Conservation (phyloP, 2,329 filamentous ascomycete genomes). For the Talaromyces amestolkiae region DNA sequence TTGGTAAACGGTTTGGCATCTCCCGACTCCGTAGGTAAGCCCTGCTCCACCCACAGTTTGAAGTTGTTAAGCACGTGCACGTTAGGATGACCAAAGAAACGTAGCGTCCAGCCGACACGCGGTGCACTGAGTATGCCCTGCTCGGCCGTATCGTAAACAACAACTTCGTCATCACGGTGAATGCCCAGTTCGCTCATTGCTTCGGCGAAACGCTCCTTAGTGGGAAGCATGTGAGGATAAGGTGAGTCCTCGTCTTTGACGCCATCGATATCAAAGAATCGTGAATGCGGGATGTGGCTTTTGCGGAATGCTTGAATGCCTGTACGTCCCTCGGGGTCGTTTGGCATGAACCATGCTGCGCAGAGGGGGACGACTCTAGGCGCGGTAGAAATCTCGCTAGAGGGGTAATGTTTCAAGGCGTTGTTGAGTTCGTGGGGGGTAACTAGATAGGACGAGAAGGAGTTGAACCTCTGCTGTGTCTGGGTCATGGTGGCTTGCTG, state of each 20-base stretch:
- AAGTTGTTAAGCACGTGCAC: slow-evolving; percentile 97
- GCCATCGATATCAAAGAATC: slow-evolving; percentile 95
- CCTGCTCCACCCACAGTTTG: slow-evolving; percentile 84
- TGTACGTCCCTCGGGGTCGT: slow-evolving; percentile 70
- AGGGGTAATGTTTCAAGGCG: slow-evolving; percentile 77
- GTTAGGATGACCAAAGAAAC: slow-evolving; percentile 80
- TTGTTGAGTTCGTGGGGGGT: slow-evolving; percentile 77
- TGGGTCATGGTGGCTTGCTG: slow-evolving; percentile 22
- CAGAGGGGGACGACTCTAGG: slow-evolving; percentile 85
- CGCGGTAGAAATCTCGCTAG: slow-evolving; percentile 74
- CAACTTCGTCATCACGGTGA: slow-evolving; percentile 78
- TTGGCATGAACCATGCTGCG: slow-evolving; percentile 94
- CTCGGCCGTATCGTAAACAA: slow-evolving; percentile 91
- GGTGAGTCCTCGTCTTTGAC: slow-evolving; percentile 83
- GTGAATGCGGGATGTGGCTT: slow-evolving; percentile 79
- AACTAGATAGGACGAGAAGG: slow-evolving; percentile 79
- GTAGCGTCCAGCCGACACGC: slow-evolving; percentile 88
- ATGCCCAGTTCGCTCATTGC: slow-evolving; percentile 91
- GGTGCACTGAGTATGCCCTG: slow-evolving; percentile 92
- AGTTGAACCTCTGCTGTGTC: slow-evolving; percentile 45
- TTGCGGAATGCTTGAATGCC: slow-evolving; percentile 79
- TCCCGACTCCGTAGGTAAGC: slow-evolving; percentile 77
- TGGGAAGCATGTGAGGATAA: slow-evolving; percentile 96
- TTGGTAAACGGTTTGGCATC: slow-evolving; percentile 38
- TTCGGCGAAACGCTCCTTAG: slow-evolving; percentile 72